Percentiles rank a stretch among this genome's conserved stretches.
Evolutionary conservation across 495 filamentous ascomycete genomes (phyloP).

Genomic region (Hypoxylon cercidicola): DNA sequence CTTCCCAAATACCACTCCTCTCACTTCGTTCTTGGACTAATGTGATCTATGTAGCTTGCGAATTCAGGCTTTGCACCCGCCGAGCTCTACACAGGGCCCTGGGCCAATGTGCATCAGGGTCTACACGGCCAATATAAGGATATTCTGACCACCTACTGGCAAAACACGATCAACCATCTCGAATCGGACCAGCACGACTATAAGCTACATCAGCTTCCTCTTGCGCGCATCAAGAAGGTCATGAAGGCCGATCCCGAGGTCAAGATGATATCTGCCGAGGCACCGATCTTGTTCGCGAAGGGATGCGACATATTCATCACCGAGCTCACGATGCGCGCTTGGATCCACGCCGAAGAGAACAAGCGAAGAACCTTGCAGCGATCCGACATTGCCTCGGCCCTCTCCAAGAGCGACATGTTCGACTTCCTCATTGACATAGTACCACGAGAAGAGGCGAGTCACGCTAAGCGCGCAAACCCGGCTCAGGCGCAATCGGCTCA

Average conservation of each 20-base stretch:
- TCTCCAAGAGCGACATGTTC: constrained; percentile 99
- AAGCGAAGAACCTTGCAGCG: constrained; percentile 95
- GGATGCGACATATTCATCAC: constrained; percentile 99
- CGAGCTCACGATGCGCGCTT: constrained; percentile 98
- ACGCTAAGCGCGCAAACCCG: constrained; percentile 77
- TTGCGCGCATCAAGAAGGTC: constrained; percentile 98
- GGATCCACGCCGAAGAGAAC: constrained; percentile 99
- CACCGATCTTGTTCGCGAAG: constrained; percentile 97
- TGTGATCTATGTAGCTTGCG: constrained; percentile 62
- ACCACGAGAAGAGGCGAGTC: constrained; percentile 90
- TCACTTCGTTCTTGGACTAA: constrained; percentile 27
- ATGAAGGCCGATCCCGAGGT: constrained; percentile 99
- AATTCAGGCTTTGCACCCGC: constrained; percentile 84
- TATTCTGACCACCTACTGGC: constrained; percentile 98
- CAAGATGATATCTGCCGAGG: constrained; percentile 99
- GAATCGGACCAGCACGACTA: constrained; percentile 97
- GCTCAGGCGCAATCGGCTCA: constrained; percentile 55
- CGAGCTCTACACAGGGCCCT: constrained; percentile 90
- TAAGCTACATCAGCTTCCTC: constrained; percentile 93
- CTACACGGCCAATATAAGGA: constrained; percentile 93
- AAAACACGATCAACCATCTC: constrained; percentile 93
- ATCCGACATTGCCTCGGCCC: constrained; percentile 93
- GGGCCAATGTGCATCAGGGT: constrained; percentile 98
- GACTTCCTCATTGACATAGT: constrained; percentile 99
- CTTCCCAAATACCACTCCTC: constrained; percentile 3